phyloP scores from a whole-genome alignment of 2,329 filamentous ascomycete genomes.

The Arthrobotrys megalospora region DNA sequence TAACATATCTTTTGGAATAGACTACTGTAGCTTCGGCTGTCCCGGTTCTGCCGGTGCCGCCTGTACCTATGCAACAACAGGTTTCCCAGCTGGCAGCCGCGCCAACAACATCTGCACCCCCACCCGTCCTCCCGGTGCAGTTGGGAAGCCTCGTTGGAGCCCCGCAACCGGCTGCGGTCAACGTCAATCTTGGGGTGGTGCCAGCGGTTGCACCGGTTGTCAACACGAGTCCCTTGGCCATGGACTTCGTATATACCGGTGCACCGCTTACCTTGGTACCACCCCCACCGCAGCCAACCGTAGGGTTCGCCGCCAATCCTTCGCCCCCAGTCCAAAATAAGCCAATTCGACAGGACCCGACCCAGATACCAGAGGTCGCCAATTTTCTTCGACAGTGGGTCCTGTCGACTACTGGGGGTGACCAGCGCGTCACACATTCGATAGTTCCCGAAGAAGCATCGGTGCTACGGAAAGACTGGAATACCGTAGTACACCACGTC shows the following conservation, averaged over 20 bases:
- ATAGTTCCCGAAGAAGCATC: conserved; percentile 36
- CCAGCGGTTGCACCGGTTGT: conserved; percentile 13
- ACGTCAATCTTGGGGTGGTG: conserved; percentile 12
- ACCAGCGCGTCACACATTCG: conserved; percentile 47
- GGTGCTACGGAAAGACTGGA: conserved; percentile 42
- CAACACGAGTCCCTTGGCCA: conserved; percentile 8
- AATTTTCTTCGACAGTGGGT: conserved; percentile 29
- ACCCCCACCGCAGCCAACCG: not conserved
- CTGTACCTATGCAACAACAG: conserved; percentile 31
- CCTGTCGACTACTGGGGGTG: conserved; percentile 22
- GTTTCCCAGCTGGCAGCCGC: conserved; percentile 4
- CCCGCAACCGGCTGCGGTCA: conserved; percentile 4
- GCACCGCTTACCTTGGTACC: conserved; percentile 4
- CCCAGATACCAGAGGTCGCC: not conserved
- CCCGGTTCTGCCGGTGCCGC: conserved; percentile 18
- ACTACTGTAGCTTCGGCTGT: conserved; percentile 13
- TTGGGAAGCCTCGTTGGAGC: conserved; percentile 19
- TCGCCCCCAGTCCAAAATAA: conserved; percentile 3
- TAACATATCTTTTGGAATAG: not conserved
- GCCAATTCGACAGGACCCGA: conserved; percentile 19
- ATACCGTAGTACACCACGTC: conserved; percentile 50
- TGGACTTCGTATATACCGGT: conserved; percentile 31
- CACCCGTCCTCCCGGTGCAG: not conserved
- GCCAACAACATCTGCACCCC: not conserved
- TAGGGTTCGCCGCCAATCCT: conserved; percentile 33